Percentiles rank a stretch among this genome's conserved stretches.
These are phyloP conservation scores for Bonnemaisonia californica DNA, from an alignment of 31 red algal species.

Conservation along the genomic window DNA sequence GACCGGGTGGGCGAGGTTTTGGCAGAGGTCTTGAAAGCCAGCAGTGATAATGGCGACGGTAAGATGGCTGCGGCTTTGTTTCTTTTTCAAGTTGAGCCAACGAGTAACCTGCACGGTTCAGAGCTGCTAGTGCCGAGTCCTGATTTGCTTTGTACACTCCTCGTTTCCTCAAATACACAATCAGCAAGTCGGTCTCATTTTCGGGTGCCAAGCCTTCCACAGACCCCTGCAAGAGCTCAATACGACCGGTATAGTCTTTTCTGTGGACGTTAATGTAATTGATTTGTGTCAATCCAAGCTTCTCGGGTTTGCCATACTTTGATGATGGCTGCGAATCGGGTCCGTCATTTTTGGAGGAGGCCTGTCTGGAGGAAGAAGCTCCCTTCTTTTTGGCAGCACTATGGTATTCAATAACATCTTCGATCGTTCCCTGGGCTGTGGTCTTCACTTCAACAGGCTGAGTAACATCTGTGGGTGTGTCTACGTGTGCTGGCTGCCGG, in stretches of 20 bases:
- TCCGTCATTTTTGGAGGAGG: background rate
- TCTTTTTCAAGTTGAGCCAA: constrained; percentile 66
- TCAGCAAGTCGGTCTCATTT: constrained; percentile 62
- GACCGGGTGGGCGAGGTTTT: constrained; percentile 63
- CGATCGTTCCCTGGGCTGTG: background rate
- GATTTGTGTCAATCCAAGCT: constrained; percentile 54
- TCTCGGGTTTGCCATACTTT: constrained; percentile 27
- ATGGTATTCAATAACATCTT: background rate
- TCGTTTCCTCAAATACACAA: constrained; percentile 57
- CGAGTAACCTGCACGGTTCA: constrained; percentile 52
- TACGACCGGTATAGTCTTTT: constrained; percentile 63
- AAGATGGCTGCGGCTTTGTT: constrained; percentile 74
- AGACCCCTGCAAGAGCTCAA: constrained; percentile 62
- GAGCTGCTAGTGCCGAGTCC: constrained; percentile 57
- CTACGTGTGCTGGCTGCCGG: background rate
- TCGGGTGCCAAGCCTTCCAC: constrained; percentile 47
- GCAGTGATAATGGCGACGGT: constrained; percentile 72
- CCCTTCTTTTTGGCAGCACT: background rate
- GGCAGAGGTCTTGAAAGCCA: constrained; percentile 61
- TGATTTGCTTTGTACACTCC: constrained; percentile 65
- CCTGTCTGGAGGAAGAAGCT: background rate
- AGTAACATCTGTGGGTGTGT: background rate
- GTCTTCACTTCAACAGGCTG: background rate
- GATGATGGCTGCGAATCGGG: background rate
- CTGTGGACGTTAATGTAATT: constrained; percentile 72